These are phyloP conservation scores for Nemania bipapillata DNA, from an alignment of 2,329 filamentous ascomycete genomes.

Conservation along the genomic window DNA sequence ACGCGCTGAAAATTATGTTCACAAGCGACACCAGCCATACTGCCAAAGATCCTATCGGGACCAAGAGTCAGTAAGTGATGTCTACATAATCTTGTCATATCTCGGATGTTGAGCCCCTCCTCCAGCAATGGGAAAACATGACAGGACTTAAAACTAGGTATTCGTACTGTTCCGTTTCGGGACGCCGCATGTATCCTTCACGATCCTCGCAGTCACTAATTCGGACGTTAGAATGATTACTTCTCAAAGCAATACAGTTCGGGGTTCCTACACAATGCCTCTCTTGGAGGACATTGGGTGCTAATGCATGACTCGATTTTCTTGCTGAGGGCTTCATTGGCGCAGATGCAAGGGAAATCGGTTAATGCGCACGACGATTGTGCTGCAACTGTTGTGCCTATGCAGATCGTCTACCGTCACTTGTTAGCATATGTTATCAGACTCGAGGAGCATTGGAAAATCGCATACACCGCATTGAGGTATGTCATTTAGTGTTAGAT, in stretches of 20 bases:
- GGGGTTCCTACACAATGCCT: constrained; percentile 27
- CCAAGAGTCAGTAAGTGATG: constrained; percentile 11
- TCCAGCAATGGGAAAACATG: not conserved
- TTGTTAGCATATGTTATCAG: not conserved
- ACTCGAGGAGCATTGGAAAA: not conserved
- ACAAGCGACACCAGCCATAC: constrained; percentile 30
- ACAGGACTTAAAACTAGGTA: not conserved
- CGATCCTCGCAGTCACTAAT: constrained; percentile 26
- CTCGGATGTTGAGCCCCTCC: not conserved
- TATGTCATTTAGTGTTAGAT: constrained; percentile 1
- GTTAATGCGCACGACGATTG: constrained; percentile 23
- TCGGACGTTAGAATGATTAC: constrained; percentile 4
- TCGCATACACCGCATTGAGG: constrained; percentile 33
- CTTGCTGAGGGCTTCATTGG: constrained; percentile 6
- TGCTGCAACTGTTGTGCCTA: constrained; percentile 9
- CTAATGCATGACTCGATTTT: constrained; percentile 27
- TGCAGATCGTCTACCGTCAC: constrained; percentile 20
- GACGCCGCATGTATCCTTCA: constrained; percentile 21
- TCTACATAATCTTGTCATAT: not conserved
- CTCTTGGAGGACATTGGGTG: constrained; percentile 21
- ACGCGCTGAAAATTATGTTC: constrained; percentile 22
- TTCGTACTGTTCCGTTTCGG: constrained; percentile 25
- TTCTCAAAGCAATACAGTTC: not conserved
- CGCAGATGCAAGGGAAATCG: constrained; percentile 33
- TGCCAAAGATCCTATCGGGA: not conserved